Percentiles rank a stretch among this genome's conserved stretches.
These are phyloP conservation scores for Clonostachys byssicola DNA, from an alignment of 2,329 filamentous ascomycete species.

Conservation along the genomic window DNA sequence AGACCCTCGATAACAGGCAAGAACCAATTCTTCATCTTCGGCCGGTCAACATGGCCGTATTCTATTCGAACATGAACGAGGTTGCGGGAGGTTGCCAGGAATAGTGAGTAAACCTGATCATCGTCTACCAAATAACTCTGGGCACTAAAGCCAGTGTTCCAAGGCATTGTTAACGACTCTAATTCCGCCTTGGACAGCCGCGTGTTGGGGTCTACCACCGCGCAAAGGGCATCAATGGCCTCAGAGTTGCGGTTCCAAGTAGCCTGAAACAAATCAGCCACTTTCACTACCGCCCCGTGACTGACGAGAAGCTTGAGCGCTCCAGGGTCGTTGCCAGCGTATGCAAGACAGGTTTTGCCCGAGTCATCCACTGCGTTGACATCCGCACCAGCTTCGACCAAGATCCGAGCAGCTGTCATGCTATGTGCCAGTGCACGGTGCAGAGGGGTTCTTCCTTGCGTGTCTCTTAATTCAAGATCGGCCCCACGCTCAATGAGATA, in stretches of 20 bases:
- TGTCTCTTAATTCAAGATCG: not conserved
- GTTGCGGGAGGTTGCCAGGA: not conserved
- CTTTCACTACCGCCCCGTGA: not conserved
- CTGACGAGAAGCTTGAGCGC: not conserved
- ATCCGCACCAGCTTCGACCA: not conserved
- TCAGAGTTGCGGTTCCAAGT: not conserved
- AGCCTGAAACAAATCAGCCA: not conserved
- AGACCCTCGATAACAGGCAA: not conserved
- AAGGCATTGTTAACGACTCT: not conserved
- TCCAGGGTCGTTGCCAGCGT: not conserved
- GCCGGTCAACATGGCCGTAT: not conserved
- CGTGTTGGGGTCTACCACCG: not conserved
- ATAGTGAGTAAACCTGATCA: not conserved
- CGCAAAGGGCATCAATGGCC: not conserved
- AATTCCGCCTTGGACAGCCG: not conserved
- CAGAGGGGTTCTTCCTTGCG: not conserved
- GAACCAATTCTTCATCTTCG: too few species aligned
- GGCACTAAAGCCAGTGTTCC: too few species aligned
- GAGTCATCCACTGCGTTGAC: not conserved
- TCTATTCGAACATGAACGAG: not conserved
- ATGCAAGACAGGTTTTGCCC: not conserved
- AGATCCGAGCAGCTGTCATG: not conserved
- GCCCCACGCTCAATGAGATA: not conserved
- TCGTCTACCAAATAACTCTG: not conserved
- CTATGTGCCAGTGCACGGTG: not conserved